Base-by-base conservation (phyloP, 257 asterid species). In the Jaltomata sinuosa region DNA sequence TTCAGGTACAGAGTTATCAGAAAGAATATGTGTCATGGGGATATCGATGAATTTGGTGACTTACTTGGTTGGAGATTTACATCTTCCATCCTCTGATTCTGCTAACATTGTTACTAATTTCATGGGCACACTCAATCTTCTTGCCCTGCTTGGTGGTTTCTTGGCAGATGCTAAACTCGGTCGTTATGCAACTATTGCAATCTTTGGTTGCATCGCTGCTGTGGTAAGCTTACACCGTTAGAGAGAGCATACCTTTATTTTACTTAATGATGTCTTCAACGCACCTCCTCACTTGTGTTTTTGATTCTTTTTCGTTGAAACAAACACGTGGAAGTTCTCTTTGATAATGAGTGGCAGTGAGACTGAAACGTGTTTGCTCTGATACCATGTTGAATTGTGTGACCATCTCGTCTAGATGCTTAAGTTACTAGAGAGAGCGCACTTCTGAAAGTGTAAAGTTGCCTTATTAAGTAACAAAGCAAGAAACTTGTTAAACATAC, bases 91-190 rank as follows among this genome's bases (percentile, higher is more conserved):
- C 0, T 90, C 98, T 0, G 87, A 87, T 77, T 95, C 98, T 1
- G 98, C 98, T 1, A 95, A 90, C 49, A 91, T 90, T 47, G 98
- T 95, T 81, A 95, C 96, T 3, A 93, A 95, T 52, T 95, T 95
- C 91, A 91, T 95, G 98, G 98, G 98, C 36, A 92, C 97, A 45
- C 94, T 95, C 68, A 95, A 95, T 80, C 93, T 95, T 34, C 91
- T 95, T 11, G 97, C 95, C 71, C 95, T 94, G 79, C 87, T 95
- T 1, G 98, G 98, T 16, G 98, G 98, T 52, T 95, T 95, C 85
- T 81, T 91, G 47, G 98, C 98, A 2, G 98, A 95, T 87, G 98
- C 98, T 79, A 92, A 87, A 78, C 96, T 95, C 57, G 98, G 98
- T 62, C 96, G 98, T 82, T 95, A 91, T 80, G 65, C 85, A 83